phyloP scores from a whole-genome alignment of 208 protist species.

The Acanthamoeba royreba region DNA sequence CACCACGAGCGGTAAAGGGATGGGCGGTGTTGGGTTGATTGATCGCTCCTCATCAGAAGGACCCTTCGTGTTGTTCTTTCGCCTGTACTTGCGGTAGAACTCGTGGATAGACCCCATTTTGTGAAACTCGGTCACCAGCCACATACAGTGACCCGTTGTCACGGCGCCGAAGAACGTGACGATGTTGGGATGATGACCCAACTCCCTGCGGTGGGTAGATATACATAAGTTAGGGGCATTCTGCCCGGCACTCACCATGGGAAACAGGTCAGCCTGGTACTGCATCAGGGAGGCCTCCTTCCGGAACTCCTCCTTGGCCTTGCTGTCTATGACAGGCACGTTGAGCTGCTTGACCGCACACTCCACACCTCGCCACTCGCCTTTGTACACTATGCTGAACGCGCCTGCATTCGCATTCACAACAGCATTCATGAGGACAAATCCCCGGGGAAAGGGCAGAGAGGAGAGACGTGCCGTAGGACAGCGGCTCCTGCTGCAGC shows the following conservation, averaged over 20 bases:
- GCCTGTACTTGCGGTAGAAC: neutral
- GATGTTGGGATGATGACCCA: conserved; percentile 45
- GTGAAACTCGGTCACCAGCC: conserved; percentile 13
- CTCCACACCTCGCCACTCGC: neutral
- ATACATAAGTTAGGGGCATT: neutral
- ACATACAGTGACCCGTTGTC: conserved; percentile 15
- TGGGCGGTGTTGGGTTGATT: neutral
- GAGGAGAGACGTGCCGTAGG: neutral
- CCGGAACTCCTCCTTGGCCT: neutral
- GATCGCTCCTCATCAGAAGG: neutral
- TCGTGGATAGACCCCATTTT: conserved; percentile 28
- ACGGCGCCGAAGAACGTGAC: conserved; percentile 38
- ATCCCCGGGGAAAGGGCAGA: neutral
- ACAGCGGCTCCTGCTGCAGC: neutral
- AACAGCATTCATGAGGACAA: neutral
- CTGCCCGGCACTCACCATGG: no score
- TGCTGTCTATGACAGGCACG: neutral
- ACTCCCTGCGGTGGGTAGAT: neutral
- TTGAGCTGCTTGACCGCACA: conserved; percentile 36
- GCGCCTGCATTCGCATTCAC: neutral
- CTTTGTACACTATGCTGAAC: conserved; percentile 11
- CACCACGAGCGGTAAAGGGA: neutral
- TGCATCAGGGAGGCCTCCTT: conserved; percentile 41
- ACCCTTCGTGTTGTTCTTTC: neutral
- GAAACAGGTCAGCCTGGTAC: neutral